Conservation (phyloP, 2,329 filamentous ascomycete species). For the Botrytis porri region DNA sequence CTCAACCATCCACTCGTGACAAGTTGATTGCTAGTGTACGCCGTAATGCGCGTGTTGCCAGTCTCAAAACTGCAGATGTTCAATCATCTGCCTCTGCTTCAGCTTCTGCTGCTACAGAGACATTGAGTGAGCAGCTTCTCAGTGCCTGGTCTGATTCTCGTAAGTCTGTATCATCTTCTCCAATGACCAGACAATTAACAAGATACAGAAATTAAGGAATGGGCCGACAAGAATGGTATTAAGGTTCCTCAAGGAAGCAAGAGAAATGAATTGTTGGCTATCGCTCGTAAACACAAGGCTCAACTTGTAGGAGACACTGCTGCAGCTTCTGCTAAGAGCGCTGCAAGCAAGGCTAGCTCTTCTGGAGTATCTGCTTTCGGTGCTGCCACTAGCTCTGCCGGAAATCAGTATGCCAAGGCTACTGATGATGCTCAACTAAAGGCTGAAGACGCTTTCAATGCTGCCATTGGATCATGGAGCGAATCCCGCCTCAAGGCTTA, state of each 20-base stretch:
- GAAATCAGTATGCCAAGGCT: conserved; percentile 73
- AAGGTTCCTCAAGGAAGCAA: conserved; percentile 89
- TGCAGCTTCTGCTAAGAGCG: conserved; percentile 59
- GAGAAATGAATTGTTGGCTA: conserved; percentile 78
- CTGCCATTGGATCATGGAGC: conserved; percentile 62
- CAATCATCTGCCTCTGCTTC: conserved; percentile 60
- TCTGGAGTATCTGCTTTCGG: conserved; percentile 62
- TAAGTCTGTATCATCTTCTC: conserved; percentile 21
- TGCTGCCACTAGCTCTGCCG: conserved; percentile 70
- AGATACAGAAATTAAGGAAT: conserved; percentile 73
- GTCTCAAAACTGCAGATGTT: conserved; percentile 62
- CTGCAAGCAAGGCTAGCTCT: conserved; percentile 66
- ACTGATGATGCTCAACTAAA: conserved; percentile 65
- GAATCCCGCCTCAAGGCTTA: conserved; percentile 74
- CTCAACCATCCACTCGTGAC: conserved; percentile 81
- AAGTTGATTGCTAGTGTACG: conserved; percentile 85
- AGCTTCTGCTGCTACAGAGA: conserved; percentile 67
- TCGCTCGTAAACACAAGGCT: conserved; percentile 84
- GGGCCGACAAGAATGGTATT: conserved; percentile 86
- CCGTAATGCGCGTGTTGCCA: conserved; percentile 81
- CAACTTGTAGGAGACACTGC: conserved; percentile 64
- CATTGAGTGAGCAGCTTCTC: conserved; percentile 78
- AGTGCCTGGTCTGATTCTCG: conserved; percentile 82
- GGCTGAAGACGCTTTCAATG: conserved; percentile 64
- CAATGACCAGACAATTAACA: conserved; percentile 19